A percentile compares a stretch with the other conserved stretches of the same genome.
phyloP scores from a whole-genome alignment of 352 stramenopile genomes.

The Pythium plurisporium region DNA sequence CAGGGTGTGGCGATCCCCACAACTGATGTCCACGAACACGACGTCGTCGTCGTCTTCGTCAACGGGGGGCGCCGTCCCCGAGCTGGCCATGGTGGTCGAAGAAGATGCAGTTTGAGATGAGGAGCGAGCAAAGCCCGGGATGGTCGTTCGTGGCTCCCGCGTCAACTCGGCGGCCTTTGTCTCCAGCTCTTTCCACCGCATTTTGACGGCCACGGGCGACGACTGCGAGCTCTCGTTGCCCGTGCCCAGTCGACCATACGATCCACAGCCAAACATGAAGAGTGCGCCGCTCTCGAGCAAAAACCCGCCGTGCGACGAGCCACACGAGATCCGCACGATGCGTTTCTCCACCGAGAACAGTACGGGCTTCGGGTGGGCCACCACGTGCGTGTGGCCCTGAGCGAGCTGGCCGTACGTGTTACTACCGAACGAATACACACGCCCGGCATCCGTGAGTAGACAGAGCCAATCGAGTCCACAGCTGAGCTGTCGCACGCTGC shows the following conservation, averaged over 20 bases:
- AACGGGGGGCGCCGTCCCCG: background rate
- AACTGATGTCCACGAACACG: slow-evolving; percentile 60
- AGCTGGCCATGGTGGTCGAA: background rate
- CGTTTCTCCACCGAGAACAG: slow-evolving; percentile 25
- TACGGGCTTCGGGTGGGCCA: slow-evolving; percentile 23
- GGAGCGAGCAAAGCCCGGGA: slow-evolving; percentile 1
- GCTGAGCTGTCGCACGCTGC: slow-evolving; percentile 36
- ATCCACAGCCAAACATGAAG: slow-evolving; percentile 67
- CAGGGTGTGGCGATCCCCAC: slow-evolving; percentile 68
- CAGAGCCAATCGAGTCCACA: slow-evolving; percentile 50
- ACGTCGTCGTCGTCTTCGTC: slow-evolving; percentile 30
- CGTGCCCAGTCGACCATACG: slow-evolving; percentile 53
- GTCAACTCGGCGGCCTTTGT: background rate
- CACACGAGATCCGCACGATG: slow-evolving; percentile 50
- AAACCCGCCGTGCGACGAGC: slow-evolving; percentile 50
- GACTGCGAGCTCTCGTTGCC: slow-evolving; percentile 22
- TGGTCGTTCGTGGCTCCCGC: slow-evolving; percentile 1
- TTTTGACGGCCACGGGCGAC: slow-evolving; percentile 27
- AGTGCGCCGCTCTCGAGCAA: slow-evolving; percentile 48
- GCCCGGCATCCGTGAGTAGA: slow-evolving; percentile 40
- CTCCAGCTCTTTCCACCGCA: slow-evolving; percentile 40
- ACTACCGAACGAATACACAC: slow-evolving; percentile 46
- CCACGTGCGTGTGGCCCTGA: slow-evolving; percentile 31
- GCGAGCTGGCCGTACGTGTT: slow-evolving; percentile 64
- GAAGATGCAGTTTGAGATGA: background rate